phyloP scores from a whole-genome alignment of 2,329 filamentous ascomycete species.

The Diaporthe helianthi region DNA sequence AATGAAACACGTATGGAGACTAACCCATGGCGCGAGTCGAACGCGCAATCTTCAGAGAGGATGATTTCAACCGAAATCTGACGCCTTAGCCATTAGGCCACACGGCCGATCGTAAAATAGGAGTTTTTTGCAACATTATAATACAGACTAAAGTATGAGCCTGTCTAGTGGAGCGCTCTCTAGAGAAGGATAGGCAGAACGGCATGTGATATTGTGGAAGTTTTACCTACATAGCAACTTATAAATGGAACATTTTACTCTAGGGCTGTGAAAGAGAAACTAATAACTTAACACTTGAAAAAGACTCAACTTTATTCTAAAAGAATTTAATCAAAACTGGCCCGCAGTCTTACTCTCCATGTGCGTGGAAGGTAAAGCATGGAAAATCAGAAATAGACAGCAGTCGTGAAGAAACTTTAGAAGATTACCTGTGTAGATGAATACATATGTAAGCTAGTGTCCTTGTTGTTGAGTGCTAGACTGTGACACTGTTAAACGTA shows the following conservation, averaged over 20 bases:
- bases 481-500: neutral
- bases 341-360: too few species aligned
- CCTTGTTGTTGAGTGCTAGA: too few species aligned
- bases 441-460: too few species aligned
- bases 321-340: neutral
- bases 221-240: too few species aligned
- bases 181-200: too few species aligned
- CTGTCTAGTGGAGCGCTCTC: too few species aligned
- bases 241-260: too few species aligned
- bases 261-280: too few species aligned
- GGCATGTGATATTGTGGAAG: neutral
- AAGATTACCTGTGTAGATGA: too few species aligned
- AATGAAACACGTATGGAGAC: neutral
- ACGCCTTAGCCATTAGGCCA: conserved; percentile 36
- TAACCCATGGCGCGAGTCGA: conserved; percentile 16
- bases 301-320: too few species aligned
- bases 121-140: accelerated
- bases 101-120: neutral
- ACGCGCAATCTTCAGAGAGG: conserved; percentile 35
- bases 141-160: too few species aligned
- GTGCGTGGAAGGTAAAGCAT: neutral
- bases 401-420: neutral
- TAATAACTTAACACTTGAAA: too few species aligned
- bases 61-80: conserved; percentile 35
- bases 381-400: neutral